Percentiles rank a stretch among this genome's conserved stretches.
phyloP scores from a whole-genome alignment of 768 basidiomycete genomes.

The Panaeolus papilionaceus region DNA sequence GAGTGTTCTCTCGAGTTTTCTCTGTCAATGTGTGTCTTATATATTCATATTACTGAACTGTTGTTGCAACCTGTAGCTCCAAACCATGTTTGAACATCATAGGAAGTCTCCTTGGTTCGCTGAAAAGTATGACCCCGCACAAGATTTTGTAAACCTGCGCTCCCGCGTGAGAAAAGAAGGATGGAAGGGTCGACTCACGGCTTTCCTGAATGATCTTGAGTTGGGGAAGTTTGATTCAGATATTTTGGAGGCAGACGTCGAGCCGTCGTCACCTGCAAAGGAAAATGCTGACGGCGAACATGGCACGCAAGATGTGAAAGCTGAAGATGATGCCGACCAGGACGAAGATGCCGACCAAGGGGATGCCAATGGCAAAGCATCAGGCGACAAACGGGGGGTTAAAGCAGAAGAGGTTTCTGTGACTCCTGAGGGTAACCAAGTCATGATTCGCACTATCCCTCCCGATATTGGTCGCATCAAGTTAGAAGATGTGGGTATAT shows the following conservation, averaged over 20 bases:
- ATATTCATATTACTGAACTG: constrained; percentile 27
- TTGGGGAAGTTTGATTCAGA: constrained; percentile 87
- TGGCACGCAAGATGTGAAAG: constrained; percentile 53
- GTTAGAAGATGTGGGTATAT: constrained; percentile 76
- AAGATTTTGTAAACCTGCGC: constrained; percentile 75
- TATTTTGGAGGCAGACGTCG: constrained; percentile 64
- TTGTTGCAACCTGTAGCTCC: constrained; percentile 70
- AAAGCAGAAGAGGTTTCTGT: constrained; percentile 78
- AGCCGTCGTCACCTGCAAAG: constrained; percentile 57
- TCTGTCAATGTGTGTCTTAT: constrained; percentile 26
- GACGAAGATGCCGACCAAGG: constrained; percentile 62
- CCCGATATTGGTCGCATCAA: constrained; percentile 91
- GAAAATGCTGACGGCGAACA: constrained; percentile 56
- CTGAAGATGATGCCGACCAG: constrained; percentile 66
- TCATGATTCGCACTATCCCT: constrained; percentile 95
- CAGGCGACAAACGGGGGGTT: constrained; percentile 52
- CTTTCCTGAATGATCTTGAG: constrained; percentile 83
- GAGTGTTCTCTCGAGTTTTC: constrained; percentile 27
- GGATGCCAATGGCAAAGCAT: constrained; percentile 64
- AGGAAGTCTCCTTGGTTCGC: constrained; percentile 96
- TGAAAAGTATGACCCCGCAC: constrained; percentile 89
- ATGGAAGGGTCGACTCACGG: constrained; percentile 75
- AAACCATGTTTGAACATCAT: constrained; percentile 96
- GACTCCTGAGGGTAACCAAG: constrained; percentile 82
- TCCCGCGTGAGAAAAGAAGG: constrained; percentile 83